Evolutionary conservation across 352 stramenopile species (phyloP), one percentile per base, ranked within the genome.

Genomic region (Pythium sukuiense): DNA sequence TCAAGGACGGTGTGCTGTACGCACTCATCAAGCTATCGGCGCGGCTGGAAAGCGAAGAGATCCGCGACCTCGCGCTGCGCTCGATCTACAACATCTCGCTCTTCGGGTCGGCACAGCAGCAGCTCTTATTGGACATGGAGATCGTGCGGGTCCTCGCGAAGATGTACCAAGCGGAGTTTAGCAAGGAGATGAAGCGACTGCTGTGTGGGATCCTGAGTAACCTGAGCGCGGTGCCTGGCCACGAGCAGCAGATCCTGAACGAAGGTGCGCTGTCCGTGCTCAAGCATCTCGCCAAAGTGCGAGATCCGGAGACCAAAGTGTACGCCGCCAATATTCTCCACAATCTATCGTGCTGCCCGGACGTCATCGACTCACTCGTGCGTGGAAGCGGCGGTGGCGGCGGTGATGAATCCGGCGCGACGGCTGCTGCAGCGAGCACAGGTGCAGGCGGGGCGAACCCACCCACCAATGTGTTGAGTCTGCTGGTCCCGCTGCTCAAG

Each of bases 271-370:
- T 92, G 18, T 55, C 66, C 0, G 77, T 96, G 29, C 67, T 96
- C 32, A 87, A 91, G 65, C 77, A 79, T 12, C 71, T 97, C 6
- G 76, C 79, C 32, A 90, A 90, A 56, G 77, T 90, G 12, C 86
- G 82, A 24, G 81, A 94, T 27, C 80, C 83, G 9, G 83, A 94
- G 61, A 95, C 88, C 14, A 92, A 92, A 48, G 74, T 94, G 55
- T 94, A 94, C 67, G 85, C 82, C 1, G 86, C 88, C 43, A 93
- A 95, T 52, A 80, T 87, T 33, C 74, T 96, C 9, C 90, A 87
- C 76, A 96, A 97, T 61, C 58, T 97, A 2, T 86, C 82, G 39
- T 92, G 81, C 50, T 76, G 71, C 54, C 13, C 29, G 14, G 76
- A 87, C 24, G 67, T 84, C 30, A 61, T 68, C 11, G 79, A 88